Base-by-base conservation (phyloP, 306 rosid genomes). In the Prunus dulcis region DNA sequence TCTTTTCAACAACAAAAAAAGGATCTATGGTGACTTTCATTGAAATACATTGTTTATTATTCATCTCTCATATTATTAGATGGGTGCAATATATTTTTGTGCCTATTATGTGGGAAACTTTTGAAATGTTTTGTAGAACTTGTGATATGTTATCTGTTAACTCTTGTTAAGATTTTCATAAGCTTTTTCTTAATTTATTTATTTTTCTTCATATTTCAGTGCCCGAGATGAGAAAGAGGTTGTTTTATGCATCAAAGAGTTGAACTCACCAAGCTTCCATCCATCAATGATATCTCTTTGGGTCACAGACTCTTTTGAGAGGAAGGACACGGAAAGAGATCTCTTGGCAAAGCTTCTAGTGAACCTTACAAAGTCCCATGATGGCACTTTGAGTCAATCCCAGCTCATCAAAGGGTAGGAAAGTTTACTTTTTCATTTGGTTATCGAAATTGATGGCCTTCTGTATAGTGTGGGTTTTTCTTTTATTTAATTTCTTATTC, bases 221-320 rank as follows among this genome's bases (percentile, higher is more conserved):
- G 99, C 98, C 62, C 82, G 88, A 73, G 99, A 96, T 46, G 87
- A 79, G 74, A 86, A 82, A 3, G 99, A 92, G 84, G 88, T 96
- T 52, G 93, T 84, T 20, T 34, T 77, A 20, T 92, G 99, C 72
- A 75, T 96, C 41, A 89, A 73, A 83, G 99, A 92, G 0, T 78
- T 96, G 86, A 86, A 89, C 72, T 80, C 94, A 64, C 99, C 94
- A 13, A 83, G 87, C 86, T 93, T 87, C 89, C 90, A 93, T 83
- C 85, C 99, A 17, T 84, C 93, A 14, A 89, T 96, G 91, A 86
- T 96, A 58, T 86, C 88, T 73, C 79, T 89, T 22, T 96, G 98
- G 99, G 88, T 96, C 79, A 76, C 80, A 2, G 93, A 96, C 81
- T 93, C 97, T 22, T 96, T 89, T 68, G 98, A 96, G 89, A 84